Conservation (phyloP, 306 rosid genomes). For the Trichosanthes truncata region DNA sequence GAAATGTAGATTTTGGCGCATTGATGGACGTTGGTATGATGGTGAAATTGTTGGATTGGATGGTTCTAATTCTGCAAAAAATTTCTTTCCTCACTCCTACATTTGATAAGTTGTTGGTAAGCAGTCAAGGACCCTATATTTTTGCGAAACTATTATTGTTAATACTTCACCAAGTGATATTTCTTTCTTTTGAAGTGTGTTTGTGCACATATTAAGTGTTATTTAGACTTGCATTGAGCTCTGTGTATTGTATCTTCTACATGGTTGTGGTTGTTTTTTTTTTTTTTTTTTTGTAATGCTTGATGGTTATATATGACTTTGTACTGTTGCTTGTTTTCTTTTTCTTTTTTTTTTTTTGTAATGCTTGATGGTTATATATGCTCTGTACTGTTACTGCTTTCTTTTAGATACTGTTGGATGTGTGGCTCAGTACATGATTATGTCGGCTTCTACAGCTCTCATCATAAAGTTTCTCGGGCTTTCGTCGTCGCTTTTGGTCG, state of each 20-base stretch:
- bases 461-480: too few relatives aligned
- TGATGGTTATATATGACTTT: too few relatives aligned
- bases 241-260: not conserved
- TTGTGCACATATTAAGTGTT: not conserved
- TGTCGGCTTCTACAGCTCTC: too few relatives aligned
- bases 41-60: constrained; percentile 58
- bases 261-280: not conserved
- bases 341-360: too few relatives aligned
- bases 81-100: constrained; percentile 83
- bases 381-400: too few relatives aligned
- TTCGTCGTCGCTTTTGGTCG: too few relatives aligned
- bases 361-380: too few relatives aligned
- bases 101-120: constrained; percentile 77
- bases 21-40: constrained; percentile 86
- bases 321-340: too few relatives aligned
- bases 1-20: constrained; percentile 73
- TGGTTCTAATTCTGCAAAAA: constrained; percentile 46
- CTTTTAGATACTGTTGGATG: too few relatives aligned
- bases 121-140: constrained; percentile 3
- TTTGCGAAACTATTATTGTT: not conserved
- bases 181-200: not conserved
- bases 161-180: not conserved
- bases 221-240: not conserved
- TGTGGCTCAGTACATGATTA: too few relatives aligned
- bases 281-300: too few relatives aligned